Conservation (phyloP, 192 early-diverging fungal species). For the Linderina pennispora region DNA sequence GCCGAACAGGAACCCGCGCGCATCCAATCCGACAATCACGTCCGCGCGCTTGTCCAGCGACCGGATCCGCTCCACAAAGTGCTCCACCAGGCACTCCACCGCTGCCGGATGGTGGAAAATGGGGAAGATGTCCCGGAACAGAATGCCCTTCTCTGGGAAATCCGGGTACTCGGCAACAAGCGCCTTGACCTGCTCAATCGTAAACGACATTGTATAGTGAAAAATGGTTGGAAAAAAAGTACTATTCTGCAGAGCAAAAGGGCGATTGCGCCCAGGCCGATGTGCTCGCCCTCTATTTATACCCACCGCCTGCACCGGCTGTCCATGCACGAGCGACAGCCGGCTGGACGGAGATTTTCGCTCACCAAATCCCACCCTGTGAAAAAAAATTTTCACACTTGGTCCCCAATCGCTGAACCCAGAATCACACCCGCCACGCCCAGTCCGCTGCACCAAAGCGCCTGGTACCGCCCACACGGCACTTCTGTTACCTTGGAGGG, state of each 20-base stretch:
- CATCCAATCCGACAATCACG: conserved; percentile 91
- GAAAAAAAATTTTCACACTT: too few species aligned
- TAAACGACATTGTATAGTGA: conserved; percentile 27
- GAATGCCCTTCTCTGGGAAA: conserved; percentile 84
- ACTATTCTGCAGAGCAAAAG: background rate
- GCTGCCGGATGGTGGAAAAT: conserved; percentile 94
- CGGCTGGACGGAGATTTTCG: too few species aligned
- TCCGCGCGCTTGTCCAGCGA: conserved; percentile 68
- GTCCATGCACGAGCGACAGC: too few species aligned
- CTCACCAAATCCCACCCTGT: too few species aligned
- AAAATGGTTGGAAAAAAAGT: background rate
- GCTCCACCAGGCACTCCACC: conserved; percentile 79
- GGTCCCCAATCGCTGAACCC: too few species aligned
- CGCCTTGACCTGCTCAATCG: conserved; percentile 42
- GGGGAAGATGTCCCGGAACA: conserved; percentile 97
- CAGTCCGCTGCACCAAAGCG: too few species aligned
- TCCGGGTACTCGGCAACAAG: conserved; percentile 58
- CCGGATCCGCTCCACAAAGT: conserved; percentile 79
- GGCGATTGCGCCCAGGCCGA: too few species aligned
- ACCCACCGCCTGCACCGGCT: too few species aligned
- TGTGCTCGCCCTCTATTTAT: too few species aligned
- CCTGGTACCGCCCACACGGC: too few species aligned
- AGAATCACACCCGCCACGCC: too few species aligned
- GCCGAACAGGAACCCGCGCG: conserved; percentile 96
- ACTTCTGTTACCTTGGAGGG: too few species aligned